Percentiles rank a stretch among this genome's conserved stretches.
These are phyloP conservation scores for Botrytis medusae DNA, from an alignment of 2,329 filamentous ascomycete species.

Conservation along the genomic window DNA sequence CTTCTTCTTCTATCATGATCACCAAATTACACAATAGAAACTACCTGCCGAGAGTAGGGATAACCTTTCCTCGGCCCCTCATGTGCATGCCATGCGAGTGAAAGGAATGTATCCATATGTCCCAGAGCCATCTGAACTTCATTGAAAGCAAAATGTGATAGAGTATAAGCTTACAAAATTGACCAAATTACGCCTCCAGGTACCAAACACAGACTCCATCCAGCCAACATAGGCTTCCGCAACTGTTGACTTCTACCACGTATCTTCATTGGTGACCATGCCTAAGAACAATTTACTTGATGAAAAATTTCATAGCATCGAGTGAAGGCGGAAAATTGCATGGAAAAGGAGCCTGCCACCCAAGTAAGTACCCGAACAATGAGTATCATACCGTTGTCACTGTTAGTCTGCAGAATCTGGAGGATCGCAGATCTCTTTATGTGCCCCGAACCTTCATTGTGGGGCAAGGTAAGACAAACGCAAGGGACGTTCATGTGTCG, in stretches of 20 bases:
- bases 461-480: conserved; percentile 4
- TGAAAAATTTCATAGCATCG: neutral
- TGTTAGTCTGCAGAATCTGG: neutral
- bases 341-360: neutral
- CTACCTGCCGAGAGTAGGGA: neutral
- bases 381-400: neutral
- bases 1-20: neutral
- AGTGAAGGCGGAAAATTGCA: neutral
- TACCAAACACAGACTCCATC: neutral
- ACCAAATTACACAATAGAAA: neutral
- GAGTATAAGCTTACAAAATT: neutral
- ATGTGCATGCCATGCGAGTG: neutral
- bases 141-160: neutral
- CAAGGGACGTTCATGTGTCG: conserved; percentile 11
- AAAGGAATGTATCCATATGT: neutral
- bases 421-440: conserved; percentile 1
- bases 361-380: neutral
- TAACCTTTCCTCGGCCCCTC: neutral
- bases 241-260: neutral
- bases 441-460: neutral
- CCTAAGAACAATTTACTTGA: neutral
- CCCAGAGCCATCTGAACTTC: neutral
- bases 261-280: neutral
- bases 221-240: neutral
- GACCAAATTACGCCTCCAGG: conserved; percentile 4